Base-by-base conservation (phyloP, 306 rosid genomes). In the Heteromeles arbutifolia region DNA sequence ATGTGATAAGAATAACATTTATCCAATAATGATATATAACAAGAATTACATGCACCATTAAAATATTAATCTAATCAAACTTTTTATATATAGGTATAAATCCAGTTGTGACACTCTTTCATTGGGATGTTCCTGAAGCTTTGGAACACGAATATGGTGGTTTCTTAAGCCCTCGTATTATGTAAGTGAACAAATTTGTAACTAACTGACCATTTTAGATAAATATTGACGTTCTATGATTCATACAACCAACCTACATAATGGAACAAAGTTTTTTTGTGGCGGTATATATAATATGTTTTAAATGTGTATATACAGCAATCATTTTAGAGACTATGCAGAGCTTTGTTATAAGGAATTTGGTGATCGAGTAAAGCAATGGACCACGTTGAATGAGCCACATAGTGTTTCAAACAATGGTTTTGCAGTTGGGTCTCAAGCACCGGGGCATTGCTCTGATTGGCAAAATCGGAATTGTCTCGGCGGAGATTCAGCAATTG, bases 311-410 rank as follows among this genome's bases (percentile, higher is more conserved):
- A 9, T 39, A 45, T 69, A 22, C 65, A 81, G 93, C 53, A 39
- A 77, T 15, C 87, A 89, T 59, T 91, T 82, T 69, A 34, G 54
- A 53, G 92, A 89, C 50, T 89, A 65, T 37, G 90, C 88, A 32
- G 93, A 91, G 26, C 70, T 91, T 11, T 91, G 97, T 76, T 89
- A 82, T 68, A 84, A 85, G 67, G 85, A 85, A 76, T 91, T 88
- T 70, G 92, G 96, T 11, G 88, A 91, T 50, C 80, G 90, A 17
- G 91, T 91, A 65, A 91, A 87, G 81, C 80, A 83, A 26, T 91
- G 97, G 97, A 88, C 79, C 34, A 91, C 97, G 13, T 61, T 87
- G 69, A 91, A 91, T 72, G 92, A 89, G 87, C 97, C 97, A 9
- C 54, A 73, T 57, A 79, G 69, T 25, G 84, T 39, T 50, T 73